Percentiles rank a stretch among this genome's conserved stretches.
Conservation (phyloP, 2,329 filamentous ascomycete species). For the Pseudogymnoascus destructans region DNA sequence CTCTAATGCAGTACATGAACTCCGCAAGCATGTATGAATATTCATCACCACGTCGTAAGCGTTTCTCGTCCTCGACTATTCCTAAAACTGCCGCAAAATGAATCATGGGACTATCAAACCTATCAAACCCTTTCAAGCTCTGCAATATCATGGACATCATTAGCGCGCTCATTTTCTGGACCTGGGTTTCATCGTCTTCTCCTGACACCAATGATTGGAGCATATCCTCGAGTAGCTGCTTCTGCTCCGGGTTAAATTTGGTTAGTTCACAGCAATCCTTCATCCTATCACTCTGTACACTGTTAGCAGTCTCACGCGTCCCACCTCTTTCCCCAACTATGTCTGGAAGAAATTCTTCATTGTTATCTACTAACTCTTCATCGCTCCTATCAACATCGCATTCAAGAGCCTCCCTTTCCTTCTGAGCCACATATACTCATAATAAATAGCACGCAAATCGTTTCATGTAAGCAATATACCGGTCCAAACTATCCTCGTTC, state of each 20-base stretch:
- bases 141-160: background rate
- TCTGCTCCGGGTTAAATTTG: background rate
- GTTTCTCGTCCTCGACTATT: background rate
- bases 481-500: no score
- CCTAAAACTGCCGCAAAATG: background rate
- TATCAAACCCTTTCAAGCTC: background rate
- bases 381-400: background rate
- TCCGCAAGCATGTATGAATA: background rate
- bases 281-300: background rate
- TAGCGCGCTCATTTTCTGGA: background rate
- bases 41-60: background rate
- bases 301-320: background rate
- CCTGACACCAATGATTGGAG: background rate
- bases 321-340: background rate
- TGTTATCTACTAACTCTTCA: background rate
- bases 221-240: background rate
- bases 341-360: background rate
- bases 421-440: slow-evolving; percentile 2
- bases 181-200: background rate
- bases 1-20: background rate
- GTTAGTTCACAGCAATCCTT: background rate
- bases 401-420: slow-evolving; percentile 2
- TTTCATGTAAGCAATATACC: background rate
- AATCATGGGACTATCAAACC: background rate
- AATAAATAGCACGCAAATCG: slow-evolving; percentile 12